Conservation (phyloP, 2,329 filamentous ascomycete species). For the Colletotrichum lini region DNA sequence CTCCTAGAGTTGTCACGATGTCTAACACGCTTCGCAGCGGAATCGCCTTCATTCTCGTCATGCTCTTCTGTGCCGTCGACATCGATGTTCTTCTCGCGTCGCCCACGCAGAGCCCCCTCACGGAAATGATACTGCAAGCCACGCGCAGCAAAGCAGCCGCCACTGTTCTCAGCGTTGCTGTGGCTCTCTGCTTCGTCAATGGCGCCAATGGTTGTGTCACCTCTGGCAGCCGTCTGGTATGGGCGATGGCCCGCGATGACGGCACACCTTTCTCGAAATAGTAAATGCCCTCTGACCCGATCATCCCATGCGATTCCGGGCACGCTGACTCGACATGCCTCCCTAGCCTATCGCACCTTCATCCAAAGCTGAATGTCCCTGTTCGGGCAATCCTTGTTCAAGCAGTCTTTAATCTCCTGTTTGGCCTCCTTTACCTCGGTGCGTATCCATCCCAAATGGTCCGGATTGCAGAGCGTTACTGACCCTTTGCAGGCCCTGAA, state of each 20-base stretch:
- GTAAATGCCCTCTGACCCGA: not conserved
- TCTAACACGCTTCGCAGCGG: conserved; percentile 45
- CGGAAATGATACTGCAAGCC: conserved; percentile 55
- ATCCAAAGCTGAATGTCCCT: conserved; percentile 57
- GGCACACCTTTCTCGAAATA: conserved; percentile 41
- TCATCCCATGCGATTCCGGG: not conserved
- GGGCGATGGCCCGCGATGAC: conserved; percentile 57
- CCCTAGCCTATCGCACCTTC: conserved; percentile 48
- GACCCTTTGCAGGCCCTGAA: conserved; percentile 47
- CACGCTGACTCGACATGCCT: not conserved
- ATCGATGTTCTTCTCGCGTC: conserved; percentile 56
- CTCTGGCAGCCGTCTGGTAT: conserved; percentile 54
- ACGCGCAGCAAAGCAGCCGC: conserved; percentile 47
- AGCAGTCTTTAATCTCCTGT: conserved; percentile 60
- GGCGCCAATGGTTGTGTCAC: conserved; percentile 52
- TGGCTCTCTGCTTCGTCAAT: conserved; percentile 48
- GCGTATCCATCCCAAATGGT: no score
- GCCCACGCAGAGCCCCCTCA: conserved; percentile 59
- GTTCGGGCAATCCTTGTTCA: conserved; percentile 57
- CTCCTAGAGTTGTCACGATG: accelerated
- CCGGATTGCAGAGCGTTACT: not conserved
- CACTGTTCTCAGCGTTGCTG: conserved; percentile 49
- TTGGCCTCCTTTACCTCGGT: conserved; percentile 62
- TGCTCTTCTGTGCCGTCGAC: conserved; percentile 60
- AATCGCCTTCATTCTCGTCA: conserved; percentile 57